phyloP scores from a whole-genome alignment of 2,329 filamentous ascomycete genomes.

The Thelonectria discophora region DNA sequence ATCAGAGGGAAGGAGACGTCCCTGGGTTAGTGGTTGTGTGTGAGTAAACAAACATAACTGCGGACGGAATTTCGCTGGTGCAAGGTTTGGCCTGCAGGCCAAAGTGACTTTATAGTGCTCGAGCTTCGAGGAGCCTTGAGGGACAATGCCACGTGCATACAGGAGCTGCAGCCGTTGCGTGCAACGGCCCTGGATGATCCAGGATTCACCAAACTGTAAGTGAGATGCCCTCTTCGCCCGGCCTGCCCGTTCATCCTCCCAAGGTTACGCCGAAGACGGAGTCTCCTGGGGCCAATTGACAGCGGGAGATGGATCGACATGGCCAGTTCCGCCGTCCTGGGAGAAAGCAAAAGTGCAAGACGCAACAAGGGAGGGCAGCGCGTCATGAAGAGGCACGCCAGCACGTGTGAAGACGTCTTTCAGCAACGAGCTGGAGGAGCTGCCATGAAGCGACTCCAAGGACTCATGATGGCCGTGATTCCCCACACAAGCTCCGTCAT shows the following conservation, averaged over 20 bases:
- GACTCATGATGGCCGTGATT: slow-evolving; percentile 7
- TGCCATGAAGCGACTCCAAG: not conserved
- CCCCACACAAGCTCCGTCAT: slow-evolving; percentile 24
- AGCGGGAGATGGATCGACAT: slow-evolving; percentile 29
- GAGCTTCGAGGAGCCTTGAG: slow-evolving; percentile 1
- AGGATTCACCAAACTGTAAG: no score
- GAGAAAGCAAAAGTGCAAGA: slow-evolving; percentile 27
- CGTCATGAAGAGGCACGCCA: slow-evolving; percentile 33
- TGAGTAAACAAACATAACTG: slow-evolving; percentile 27
- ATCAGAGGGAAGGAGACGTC: not conserved
- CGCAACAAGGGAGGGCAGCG: slow-evolving; percentile 25
- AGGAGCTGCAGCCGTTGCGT: slow-evolving; percentile 11
- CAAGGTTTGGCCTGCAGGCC: no score
- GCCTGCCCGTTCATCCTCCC: no score
- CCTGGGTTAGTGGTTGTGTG: slow-evolving; percentile 16
- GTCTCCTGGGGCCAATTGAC: no score
- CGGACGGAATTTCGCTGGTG: slow-evolving; percentile 25
- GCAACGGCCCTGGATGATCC: not conserved
- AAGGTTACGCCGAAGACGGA: no score
- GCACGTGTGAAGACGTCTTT: slow-evolving; percentile 34
- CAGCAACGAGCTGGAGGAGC: not conserved
- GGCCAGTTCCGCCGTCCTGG: slow-evolving; percentile 33
- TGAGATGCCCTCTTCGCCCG: no score
- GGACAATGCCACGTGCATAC: slow-evolving; percentile 22
- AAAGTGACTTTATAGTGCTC: slow-evolving; percentile 30